Percentiles rank a stretch among this genome's conserved stretches.
phyloP scores from a whole-genome alignment of 495 filamentous ascomycete species.

The Aspergillus kassunensis region DNA sequence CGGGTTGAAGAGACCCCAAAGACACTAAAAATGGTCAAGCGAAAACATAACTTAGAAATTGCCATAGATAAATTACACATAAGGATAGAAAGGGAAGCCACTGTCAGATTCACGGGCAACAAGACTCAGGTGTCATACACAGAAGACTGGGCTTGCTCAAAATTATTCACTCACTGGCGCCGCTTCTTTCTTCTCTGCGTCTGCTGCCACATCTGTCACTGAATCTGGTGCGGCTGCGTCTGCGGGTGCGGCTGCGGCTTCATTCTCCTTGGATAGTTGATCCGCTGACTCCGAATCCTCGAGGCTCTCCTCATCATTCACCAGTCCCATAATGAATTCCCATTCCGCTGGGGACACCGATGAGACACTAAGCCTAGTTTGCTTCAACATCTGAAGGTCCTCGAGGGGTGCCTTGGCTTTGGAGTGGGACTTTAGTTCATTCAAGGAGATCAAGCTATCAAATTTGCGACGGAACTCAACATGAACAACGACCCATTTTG shows the following conservation, averaged over 20 bases:
- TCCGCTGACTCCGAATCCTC: conserved; percentile 11
- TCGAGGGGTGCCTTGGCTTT: conserved; percentile 61
- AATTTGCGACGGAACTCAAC: conserved; percentile 85
- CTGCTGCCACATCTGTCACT: too few species aligned
- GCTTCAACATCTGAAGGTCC: conserved; percentile 78
- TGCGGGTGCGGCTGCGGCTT: too few species aligned
- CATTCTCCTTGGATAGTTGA: conserved; percentile 9
- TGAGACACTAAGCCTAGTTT: conserved; percentile 77
- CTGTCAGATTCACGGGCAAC: conserved; percentile 3
- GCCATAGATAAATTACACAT: conserved; percentile 18
- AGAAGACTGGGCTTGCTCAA: background rate
- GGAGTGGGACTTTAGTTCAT: conserved; percentile 63
- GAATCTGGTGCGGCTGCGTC: too few species aligned
- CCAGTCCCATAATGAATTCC: conserved; percentile 65
- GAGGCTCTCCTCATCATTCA: conserved; percentile 21
- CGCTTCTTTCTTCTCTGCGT: conserved; percentile 8
- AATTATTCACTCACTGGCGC: conserved; percentile 11
- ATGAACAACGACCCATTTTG: conserved; percentile 85
- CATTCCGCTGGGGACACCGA: conserved; percentile 71
- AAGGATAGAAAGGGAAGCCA: conserved; percentile 9
- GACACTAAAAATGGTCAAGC: background rate
- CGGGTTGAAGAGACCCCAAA: too few species aligned
- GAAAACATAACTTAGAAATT: background rate
- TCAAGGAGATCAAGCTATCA: conserved; percentile 62
- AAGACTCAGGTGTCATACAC: background rate